Base-by-base conservation (phyloP, 495 filamentous ascomycete species). In the Penicillium taxi region DNA sequence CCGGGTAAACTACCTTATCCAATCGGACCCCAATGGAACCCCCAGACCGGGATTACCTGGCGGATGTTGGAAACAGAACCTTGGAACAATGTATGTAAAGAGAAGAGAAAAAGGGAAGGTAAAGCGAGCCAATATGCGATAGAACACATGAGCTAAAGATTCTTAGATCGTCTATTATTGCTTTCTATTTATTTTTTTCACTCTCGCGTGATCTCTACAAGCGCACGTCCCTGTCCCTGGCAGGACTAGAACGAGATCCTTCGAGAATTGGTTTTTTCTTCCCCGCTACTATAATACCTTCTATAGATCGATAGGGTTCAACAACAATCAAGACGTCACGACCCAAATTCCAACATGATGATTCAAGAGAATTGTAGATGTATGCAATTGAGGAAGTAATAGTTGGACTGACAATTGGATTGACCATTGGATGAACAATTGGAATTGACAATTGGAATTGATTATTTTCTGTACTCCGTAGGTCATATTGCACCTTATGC, bases 151-250 rank as follows among this genome's bases (percentile, higher is more conserved):
- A 38, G 16, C 26, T 25, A 25, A 25, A 38, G 35, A 30, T 44
- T 49, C 45, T 38, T 30, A 37, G 40, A 48, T 48, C 41, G 36
- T 38, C 45, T 9, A 22, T 24, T 42, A 20, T 34, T 29, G 23
- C 14, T 21, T 25, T 18, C 13, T 7, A 27, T 9, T 37, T 37
- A 21, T 30, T 30, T 32, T 39, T 18, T 17, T 9, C 18, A 16
- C 16, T 30, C 37, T 41, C 41, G 43, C 47, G 43, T 55, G 44
- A 54, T 54, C 47, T 50, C 36, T 40, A 26, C 15, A 9, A 15
- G 41, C 37, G 47, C 50, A 53, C 47, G 41, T 50, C 50, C 41
- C 37, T 14, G 52, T 55, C 36, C 51, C 51, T 55, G 48, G 44
- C 46, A 53, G 50, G 23, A 20, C 13, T 13, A 24, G 18, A 32